These are phyloP conservation scores for Fusarium pseudoanthophilum DNA, from an alignment of 2,329 filamentous ascomycete genomes.

Conservation along the genomic window DNA sequence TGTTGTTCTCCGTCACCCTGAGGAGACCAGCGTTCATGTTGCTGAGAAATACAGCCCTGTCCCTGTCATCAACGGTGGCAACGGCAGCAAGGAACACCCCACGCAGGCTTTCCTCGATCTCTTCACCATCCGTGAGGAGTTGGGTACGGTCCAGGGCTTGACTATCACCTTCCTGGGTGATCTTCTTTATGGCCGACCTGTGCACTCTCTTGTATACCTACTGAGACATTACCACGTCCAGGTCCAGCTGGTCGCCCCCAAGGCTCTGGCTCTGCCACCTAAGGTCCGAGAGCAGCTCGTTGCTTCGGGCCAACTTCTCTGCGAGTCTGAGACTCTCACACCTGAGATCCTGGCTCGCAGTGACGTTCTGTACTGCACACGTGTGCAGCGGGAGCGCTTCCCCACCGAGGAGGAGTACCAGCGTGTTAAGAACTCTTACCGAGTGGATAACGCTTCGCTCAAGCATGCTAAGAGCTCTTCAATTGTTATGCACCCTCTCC, in stretches of 20 bases:
- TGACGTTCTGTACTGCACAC: constrained; percentile 96
- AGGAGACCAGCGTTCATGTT: constrained; percentile 80
- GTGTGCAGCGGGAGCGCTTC: constrained; percentile 97
- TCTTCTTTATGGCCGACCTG: constrained; percentile 89
- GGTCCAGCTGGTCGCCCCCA: constrained; percentile 90
- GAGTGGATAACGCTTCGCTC: constrained; percentile 90
- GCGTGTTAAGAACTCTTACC: constrained; percentile 85
- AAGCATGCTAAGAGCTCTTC: constrained; percentile 92
- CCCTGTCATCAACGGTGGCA: constrained; percentile 96
- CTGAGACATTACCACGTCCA: constrained; percentile 95
- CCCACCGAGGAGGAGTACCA: constrained; percentile 84
- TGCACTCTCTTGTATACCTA: constrained; percentile 94
- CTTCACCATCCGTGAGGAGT: constrained; percentile 97
- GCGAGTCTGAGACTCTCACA: constrained; percentile 81
- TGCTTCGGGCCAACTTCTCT: constrained; percentile 78
- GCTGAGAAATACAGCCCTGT: constrained; percentile 90
- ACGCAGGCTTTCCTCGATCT: constrained; percentile 98
- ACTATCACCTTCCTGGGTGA: constrained; percentile 97
- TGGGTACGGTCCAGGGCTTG: constrained; percentile 93
- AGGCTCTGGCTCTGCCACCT: constrained; percentile 78
- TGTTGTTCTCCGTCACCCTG: constrained; percentile 93
- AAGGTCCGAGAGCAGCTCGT: constrained; percentile 79
- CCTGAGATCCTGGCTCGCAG: constrained; percentile 86
- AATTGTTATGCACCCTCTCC: constrained; percentile 95
- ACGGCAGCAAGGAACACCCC: constrained; percentile 94